Evolutionary conservation across 164 flowering plant genomes (phyloP), one percentile per base, ranked within the genome.

Genomic region (Houttuynia cordata): DNA sequence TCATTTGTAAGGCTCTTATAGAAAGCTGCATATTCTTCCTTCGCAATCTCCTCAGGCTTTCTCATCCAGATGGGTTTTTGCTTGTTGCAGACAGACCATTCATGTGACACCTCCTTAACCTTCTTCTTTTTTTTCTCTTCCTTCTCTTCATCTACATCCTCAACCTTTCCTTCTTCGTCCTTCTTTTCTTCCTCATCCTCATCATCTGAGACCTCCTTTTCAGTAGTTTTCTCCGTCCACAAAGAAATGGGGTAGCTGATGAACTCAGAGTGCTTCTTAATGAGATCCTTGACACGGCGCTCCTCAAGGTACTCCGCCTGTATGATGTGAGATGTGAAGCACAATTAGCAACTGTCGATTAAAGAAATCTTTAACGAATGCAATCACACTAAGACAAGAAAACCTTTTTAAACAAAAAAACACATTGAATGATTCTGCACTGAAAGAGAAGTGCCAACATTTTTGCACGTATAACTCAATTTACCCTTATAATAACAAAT

Each of bases 1-100:
- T 82, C 84, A 65, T 81, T 83, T 47, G 80, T 81, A 24, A 81
- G 73, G 56, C 86, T 81, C 79, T 81, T 83, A 79, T 83, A 83
- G 72, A 83, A 83, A 0, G 88, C 50, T 0, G 80, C 78, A 62
- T 83, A 83, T 61, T 83, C 87, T 22, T 82, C 84, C 64, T 79
- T 83, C 0, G 77, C 71, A 14, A 81, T 59, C 68, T 83, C 86
- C 61, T 81, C 84, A 1, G 84, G 83, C 64, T 83, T 83, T 39
- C 87, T 57, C 71, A 83, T 30, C 84, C 83, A 81, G 53, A 79
- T 83, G 0, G 83, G 84, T 53, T 82, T 80, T 66, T 80, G 81
- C 64, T 82, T 80, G 77, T 82, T 83, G 53, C 78, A 66, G 0
- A 68, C 60, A 13, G 72, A 41, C 86, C 86, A 81, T 59, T 81